phyloP scores from a whole-genome alignment of 139 green algal species.

The Closterium sp. region DNA sequence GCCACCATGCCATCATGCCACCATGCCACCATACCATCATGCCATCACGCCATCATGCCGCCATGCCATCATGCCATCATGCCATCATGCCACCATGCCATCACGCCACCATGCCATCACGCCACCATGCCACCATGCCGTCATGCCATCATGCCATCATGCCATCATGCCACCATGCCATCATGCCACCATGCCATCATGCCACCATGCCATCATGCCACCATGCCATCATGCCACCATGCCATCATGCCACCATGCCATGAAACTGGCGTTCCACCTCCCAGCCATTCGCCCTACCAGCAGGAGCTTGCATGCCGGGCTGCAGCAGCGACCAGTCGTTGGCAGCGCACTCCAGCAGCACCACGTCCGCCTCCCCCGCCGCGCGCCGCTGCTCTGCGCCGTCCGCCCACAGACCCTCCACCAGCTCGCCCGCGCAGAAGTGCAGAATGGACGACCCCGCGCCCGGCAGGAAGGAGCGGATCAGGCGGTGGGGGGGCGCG shows the following conservation, averaged over 20 bases:
- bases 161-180: background rate
- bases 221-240: background rate
- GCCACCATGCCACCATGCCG: too few relatives aligned
- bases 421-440: constrained; percentile 2
- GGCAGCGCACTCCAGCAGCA: constrained; percentile 17
- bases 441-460: constrained; percentile 2
- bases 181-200: background rate
- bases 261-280: background rate
- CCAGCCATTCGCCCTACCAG: background rate
- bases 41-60: too few relatives aligned
- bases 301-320: background rate
- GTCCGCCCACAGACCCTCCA: constrained; percentile 3
- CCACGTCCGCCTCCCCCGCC: constrained; percentile 7
- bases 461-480: constrained; percentile 16
- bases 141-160: too few relatives aligned
- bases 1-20: too few relatives aligned
- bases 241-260: background rate
- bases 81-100: too few relatives aligned
- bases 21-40: too few relatives aligned
- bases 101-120: too few relatives aligned
- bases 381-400: background rate
- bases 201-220: background rate
- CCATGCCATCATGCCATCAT: too few relatives aligned
- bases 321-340: constrained; percentile 24
- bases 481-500: background rate